Percentiles rank a stretch among this genome's conserved stretches.
phyloP scores from a whole-genome alignment of 345 rosid genomes.

The Sonneratia caseolaris region DNA sequence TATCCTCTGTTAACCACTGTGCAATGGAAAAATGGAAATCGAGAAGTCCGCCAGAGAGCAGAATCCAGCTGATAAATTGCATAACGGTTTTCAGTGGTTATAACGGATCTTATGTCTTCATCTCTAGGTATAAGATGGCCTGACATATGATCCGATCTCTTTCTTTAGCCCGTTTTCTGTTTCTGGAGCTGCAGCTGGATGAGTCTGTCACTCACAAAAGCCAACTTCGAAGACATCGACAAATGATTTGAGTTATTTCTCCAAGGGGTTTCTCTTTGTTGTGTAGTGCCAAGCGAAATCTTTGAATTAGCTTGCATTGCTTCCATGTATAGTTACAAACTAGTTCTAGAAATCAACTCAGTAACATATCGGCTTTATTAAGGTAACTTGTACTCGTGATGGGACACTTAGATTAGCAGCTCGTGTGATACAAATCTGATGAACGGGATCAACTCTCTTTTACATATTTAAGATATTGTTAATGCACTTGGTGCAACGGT shows the following conservation, averaged over 20 bases:
- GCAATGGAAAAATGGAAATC: no score
- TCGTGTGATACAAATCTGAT: neutral
- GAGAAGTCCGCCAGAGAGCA: neutral
- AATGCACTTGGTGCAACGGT: constrained; percentile 45
- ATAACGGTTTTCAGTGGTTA: neutral
- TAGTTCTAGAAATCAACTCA: no score
- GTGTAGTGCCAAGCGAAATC: constrained; percentile 25
- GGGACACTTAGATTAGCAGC: neutral
- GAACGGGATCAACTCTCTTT: neutral
- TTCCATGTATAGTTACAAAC: neutral
- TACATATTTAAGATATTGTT: constrained; percentile 17
- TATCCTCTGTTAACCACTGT: no score
- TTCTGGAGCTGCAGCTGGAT: constrained; percentile 59
- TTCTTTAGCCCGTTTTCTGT: neutral
- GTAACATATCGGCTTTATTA: neutral
- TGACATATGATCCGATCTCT: neutral
- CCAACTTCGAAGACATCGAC: constrained; percentile 60
- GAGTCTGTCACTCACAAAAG: constrained; percentile 70
- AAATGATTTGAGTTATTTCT: constrained; percentile 50
- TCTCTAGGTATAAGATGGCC: neutral
- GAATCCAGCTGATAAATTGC: neutral
- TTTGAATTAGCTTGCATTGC: neutral
- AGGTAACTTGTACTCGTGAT: no score
- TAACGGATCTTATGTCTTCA: neutral
- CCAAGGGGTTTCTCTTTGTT: constrained; percentile 52